Evolutionary conservation across 73 alveolate species (phyloP).

Genomic region (Stentor coeruleus): DNA sequence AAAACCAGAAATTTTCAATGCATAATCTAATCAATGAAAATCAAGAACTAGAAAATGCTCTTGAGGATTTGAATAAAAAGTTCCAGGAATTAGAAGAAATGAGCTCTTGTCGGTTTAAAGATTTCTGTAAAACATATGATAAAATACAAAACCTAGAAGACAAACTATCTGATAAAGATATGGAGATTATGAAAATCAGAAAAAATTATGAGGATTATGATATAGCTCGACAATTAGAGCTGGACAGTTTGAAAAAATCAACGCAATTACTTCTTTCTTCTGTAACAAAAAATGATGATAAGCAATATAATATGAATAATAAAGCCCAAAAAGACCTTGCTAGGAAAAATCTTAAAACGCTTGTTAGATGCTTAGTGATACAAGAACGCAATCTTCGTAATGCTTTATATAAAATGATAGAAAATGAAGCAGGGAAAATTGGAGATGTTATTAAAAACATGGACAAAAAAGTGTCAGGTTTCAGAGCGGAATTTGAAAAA

Average conservation of each 20-base stretch:
- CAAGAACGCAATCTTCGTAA: no score
- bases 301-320: not conserved
- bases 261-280: no score
- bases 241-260: not conserved
- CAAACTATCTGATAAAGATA: not conserved
- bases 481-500: conserved; percentile 2
- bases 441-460: not conserved
- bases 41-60: not conserved
- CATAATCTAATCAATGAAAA: not conserved
- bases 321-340: not conserved
- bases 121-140: not conserved
- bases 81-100: not conserved
- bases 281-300: not conserved
- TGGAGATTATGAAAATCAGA: not conserved
- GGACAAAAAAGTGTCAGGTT: not conserved
- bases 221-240: not conserved
- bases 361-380: no score
- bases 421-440: not conserved
- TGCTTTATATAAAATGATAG: not conserved
- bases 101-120: not conserved
- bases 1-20: no score
- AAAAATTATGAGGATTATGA: not conserved
- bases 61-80: not conserved
- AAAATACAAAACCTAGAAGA: not conserved
- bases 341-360: not conserved